Base-by-base conservation (phyloP, 768 basidiomycete species). In the Kwoniella botswanensis region DNA sequence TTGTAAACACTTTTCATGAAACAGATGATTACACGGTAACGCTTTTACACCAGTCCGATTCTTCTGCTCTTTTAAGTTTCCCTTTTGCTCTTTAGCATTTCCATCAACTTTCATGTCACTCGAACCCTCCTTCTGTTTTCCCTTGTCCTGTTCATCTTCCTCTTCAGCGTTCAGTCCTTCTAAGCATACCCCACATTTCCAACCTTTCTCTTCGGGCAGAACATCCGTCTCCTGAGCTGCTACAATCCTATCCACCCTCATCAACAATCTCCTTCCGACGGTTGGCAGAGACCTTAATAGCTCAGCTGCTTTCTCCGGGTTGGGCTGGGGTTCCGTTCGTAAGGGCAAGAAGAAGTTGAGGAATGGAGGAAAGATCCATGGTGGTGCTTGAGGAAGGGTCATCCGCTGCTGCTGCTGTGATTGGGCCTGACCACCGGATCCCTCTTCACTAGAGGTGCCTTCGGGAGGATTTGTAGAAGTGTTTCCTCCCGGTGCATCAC, bases 171-270 rank as follows among this genome's bases (percentile, higher is more conserved):
- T 60, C 21, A 63, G 6, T 11, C 79, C 77, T 24, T 81, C 77
- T 3, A 81, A 67, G 65, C 79, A 81, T 10, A 81, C 70, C 3
- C 76, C 77, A 55, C 79, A 81, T 22, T 81, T 79, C 79, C 79
- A 81, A 4, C 77, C 79, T 57, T 64, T 62, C 35, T 74, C 74
- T 2, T 76, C 77, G 15, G 68, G 68, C 4, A 65, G 60, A 13
- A 44, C 57, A 29, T 54, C 66, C 2, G 22, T 65, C 17, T 72
- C 72, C 54, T 78, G 75, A 1, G 79, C 79, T 4, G 72, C 71
- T 46, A 74, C 55, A 10, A 81, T 71, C 71, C 66, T 56, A 50
- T 79, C 65, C 4, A 79, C 65, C 26, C 79, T 35, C 43, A 62
- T 67, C 63, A 81, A 54, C 52, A 76, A 17, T 2, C 69, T 59